Percentiles rank a stretch among this genome's conserved stretches.
phyloP scores from a whole-genome alignment of 192 early-diverging fungal species.

The Linnemannia hyalina region DNA sequence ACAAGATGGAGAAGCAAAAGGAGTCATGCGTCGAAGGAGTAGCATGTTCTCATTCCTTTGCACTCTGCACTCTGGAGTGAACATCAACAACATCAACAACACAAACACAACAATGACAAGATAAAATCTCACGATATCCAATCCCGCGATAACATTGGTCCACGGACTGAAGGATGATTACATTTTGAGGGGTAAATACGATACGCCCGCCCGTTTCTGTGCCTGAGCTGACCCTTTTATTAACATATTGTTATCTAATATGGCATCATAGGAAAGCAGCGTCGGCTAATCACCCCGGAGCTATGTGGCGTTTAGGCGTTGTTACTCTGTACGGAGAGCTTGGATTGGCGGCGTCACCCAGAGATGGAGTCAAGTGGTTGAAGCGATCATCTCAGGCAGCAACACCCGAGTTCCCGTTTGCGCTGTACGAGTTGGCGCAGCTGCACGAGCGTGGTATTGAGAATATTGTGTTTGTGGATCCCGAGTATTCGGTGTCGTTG shows the following conservation, averaged over 20 bases:
- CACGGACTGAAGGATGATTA: neutral
- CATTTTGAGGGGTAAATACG: neutral
- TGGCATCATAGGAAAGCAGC: conserved; percentile 69
- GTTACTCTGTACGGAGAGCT: conserved; percentile 72
- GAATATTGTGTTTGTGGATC: conserved; percentile 72
- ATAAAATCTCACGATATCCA: neutral
- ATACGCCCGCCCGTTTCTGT: neutral
- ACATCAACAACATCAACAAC: neutral
- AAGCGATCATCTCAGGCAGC: conserved; percentile 72
- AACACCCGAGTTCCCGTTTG: conserved; percentile 70
- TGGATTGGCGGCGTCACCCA: conserved; percentile 61
- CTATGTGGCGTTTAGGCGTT: conserved; percentile 74
- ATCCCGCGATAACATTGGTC: neutral
- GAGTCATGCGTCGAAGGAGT: neutral
- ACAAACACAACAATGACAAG: neutral
- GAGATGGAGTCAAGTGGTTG: conserved; percentile 74
- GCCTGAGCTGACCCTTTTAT: neutral
- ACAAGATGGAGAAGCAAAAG: neutral
- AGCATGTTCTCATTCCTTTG: neutral
- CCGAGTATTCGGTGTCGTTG: conserved; percentile 71
- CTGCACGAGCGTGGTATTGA: conserved; percentile 70
- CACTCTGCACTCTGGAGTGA: neutral
- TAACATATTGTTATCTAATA: neutral
- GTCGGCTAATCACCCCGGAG: conserved; percentile 75
- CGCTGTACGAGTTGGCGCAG: conserved; percentile 67